phyloP scores from a whole-genome alignment of 2,329 filamentous ascomycete genomes.

The Paracoccidioides lutzii region DNA sequence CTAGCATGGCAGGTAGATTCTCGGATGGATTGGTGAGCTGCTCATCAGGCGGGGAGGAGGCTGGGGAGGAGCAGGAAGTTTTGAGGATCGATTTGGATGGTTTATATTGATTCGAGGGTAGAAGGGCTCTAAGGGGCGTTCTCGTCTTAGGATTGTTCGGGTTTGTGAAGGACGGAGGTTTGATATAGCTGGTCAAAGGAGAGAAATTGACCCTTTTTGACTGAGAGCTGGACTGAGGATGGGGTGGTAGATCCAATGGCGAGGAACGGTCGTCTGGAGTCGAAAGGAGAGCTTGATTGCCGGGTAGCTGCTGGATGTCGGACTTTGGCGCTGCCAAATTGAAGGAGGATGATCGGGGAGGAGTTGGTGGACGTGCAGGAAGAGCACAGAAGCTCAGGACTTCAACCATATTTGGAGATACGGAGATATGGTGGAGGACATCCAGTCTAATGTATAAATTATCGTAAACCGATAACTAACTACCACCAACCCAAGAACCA shows the following conservation, averaged over 20 bases:
- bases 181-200: constrained; percentile 43
- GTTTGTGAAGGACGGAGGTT: constrained; percentile 27
- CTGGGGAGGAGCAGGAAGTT: constrained; percentile 35
- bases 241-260: constrained; percentile 17
- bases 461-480: background rate
- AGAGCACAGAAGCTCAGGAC: constrained; percentile 30
- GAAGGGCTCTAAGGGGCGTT: constrained; percentile 35
- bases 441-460: background rate
- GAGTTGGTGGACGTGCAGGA: constrained; percentile 44
- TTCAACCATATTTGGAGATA: constrained; percentile 29
- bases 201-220: constrained; percentile 50
- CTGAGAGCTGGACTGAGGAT: constrained; percentile 26
- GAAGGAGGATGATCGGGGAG: constrained; percentile 32
- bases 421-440: no score
- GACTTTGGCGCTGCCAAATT: constrained; percentile 12
- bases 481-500: constrained; percentile 9
- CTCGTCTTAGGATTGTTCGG: constrained; percentile 20
- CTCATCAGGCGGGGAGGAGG: constrained; percentile 31
- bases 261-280: constrained; percentile 28
- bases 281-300: background rate
- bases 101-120: constrained; percentile 39
- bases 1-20: constrained; percentile 66
- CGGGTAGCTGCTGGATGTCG: constrained; percentile 7
- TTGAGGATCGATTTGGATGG: constrained; percentile 74
- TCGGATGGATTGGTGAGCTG: constrained; percentile 37